A percentile compares a stretch with the other conserved stretches of the same genome.
Evolutionary conservation across 805 yeast species (phyloP).

Genomic region (Lipomyces chichibuensis): DNA sequence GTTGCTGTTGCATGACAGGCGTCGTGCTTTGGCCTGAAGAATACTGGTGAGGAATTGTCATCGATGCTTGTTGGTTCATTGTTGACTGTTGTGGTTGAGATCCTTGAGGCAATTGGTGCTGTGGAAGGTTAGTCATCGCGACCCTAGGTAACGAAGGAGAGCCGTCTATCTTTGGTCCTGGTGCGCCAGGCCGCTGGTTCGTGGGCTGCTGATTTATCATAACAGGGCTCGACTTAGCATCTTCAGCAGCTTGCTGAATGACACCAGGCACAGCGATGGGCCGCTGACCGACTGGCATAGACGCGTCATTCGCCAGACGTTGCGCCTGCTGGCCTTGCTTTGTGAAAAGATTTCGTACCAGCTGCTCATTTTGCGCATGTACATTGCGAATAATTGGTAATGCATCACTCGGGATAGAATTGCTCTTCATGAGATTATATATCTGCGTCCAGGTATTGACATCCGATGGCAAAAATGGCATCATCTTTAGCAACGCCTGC

Average conservation of each 20-base stretch:
- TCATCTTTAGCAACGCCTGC: conserved; percentile 59
- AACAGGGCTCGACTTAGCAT: conserved; percentile 7
- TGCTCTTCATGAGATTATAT: conserved; percentile 62
- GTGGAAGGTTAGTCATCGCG: conserved; percentile 11
- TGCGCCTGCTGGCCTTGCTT: conserved; percentile 23
- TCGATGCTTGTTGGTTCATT: conserved; percentile 17
- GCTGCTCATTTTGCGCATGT: conserved; percentile 50
- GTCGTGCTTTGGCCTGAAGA: conserved; percentile 17
- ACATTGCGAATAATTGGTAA: conserved; percentile 65
- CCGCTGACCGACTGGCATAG: background rate
- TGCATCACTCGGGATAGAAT: conserved; percentile 60
- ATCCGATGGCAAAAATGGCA: conserved; percentile 78
- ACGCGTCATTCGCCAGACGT: conserved; percentile 13
- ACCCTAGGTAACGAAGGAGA: background rate
- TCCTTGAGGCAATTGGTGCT: conserved; percentile 19
- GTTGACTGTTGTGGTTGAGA: conserved; percentile 7
- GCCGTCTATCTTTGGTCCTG: conserved; percentile 2
- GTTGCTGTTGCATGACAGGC: conserved; percentile 19
- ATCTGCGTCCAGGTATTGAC: conserved; percentile 82
- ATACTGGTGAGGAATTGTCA: conserved; percentile 28
- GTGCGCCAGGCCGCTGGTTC: background rate
- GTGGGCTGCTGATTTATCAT: conserved; percentile 5
- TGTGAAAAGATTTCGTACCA: conserved; percentile 32
- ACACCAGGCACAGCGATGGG: background rate
- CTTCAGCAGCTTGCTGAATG: background rate